Base-by-base conservation (phyloP, 2,329 filamentous ascomycete species). In the Clonostachys chloroleuca region DNA sequence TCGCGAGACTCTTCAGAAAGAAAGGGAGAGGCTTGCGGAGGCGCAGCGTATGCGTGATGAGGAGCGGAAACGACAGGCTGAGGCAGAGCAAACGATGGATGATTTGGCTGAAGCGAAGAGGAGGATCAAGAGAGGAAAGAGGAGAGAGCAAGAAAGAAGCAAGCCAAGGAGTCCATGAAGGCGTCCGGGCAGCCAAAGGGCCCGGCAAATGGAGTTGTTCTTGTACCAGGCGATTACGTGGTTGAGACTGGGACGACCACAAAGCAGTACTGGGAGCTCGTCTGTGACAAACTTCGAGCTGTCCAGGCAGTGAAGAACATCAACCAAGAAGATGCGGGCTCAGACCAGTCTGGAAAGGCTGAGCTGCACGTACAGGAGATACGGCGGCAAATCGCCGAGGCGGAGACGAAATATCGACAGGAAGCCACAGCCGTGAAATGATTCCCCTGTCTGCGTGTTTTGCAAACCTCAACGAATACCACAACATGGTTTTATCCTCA, bases 251-350 rank as follows among this genome's bases (percentile, higher is more conserved):
- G 56, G 3, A 54, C 52, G 14, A 56, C 55, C n/a, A 56, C 55
- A 47, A 66, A 60, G 44, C 57, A 58, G 49, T 69, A 69, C 50
- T 69, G 66, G 66, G 64, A 69, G 49, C 55, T 69, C 13, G 61
- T 69, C 6, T 69, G 66, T 52, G 68, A 67, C 40, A 71, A 70
- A 54, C 52, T 71, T 14, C 59, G 62, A n/a, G 67, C 67, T 10
- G 61, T 67, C 1, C 68, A 71, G 52, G 56, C 59, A 14, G 57
- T 64, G 20, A 58, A 61, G n/a, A 60, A 67, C 16, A 45, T 66
- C 30, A 52, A 56, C 46, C 58, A 60, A 45, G 48, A 46, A 16
- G 59, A 59, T 5, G 52, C 57, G 6, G 49, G 55, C 6, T 44
- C 51, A 0, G 56, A 63, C 39, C 56, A 59, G 40, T 49, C 62